These are phyloP conservation scores for Favolaschia claudopus DNA, from an alignment of 768 basidiomycete genomes.

Conservation along the genomic window DNA sequence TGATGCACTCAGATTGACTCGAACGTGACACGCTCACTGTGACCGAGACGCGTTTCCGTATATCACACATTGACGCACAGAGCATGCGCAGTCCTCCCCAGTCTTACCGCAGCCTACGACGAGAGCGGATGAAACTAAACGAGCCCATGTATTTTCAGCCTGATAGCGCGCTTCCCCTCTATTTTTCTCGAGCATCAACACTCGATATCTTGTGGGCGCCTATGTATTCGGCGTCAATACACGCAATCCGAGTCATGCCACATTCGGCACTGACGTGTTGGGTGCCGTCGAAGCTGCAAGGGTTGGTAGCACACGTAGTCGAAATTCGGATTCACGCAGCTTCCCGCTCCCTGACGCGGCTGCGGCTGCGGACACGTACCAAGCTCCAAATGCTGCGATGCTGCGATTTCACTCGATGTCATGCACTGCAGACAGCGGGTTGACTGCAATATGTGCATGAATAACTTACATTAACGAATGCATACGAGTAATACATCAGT, in stretches of 20 bases:
- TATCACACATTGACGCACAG: neutral
- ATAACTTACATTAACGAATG: too few relatives aligned
- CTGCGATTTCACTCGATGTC: too few relatives aligned
- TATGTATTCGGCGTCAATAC: constrained; percentile 8
- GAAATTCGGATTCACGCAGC: constrained; percentile 9
- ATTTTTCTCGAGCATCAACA: neutral
- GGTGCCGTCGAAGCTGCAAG: neutral
- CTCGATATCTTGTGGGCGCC: neutral
- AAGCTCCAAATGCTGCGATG: neutral
- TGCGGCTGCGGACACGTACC: constrained; percentile 7
- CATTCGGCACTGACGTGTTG: constrained; percentile 5
- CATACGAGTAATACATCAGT: neutral
- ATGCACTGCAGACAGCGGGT: too few relatives aligned
- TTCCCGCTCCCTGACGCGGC: too few relatives aligned
- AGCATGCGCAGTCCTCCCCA: neutral
- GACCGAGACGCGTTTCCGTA: too few relatives aligned
- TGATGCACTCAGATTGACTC: neutral
- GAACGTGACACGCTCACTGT: neutral
- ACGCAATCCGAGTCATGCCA: constrained; percentile 13
- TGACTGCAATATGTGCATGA: too few relatives aligned
- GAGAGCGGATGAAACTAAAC: too few relatives aligned
- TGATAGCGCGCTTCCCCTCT: too few relatives aligned
- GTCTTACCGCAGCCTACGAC: neutral
- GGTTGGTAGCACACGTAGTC: constrained; percentile 11
- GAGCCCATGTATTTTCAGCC: too few relatives aligned